phyloP scores from a whole-genome alignment of 2,329 filamentous ascomycete species.

The Botryotinia globosa region DNA sequence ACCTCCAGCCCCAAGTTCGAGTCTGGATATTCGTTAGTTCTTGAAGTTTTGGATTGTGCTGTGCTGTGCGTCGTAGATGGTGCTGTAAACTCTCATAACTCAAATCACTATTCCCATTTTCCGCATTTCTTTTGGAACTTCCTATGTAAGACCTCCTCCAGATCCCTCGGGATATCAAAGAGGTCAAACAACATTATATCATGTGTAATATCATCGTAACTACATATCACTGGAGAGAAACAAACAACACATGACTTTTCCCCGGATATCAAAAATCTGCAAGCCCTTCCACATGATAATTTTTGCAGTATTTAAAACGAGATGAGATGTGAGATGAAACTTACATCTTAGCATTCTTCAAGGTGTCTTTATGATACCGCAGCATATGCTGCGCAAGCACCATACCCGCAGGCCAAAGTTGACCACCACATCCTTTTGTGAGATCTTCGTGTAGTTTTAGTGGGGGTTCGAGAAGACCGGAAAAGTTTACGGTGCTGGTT shows the following conservation, averaged over 20 bases:
- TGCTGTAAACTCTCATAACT: background rate
- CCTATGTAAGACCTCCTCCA: background rate
- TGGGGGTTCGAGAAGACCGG: slow-evolving; percentile 66
- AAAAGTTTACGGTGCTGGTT: slow-evolving; percentile 60
- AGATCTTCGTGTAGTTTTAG: slow-evolving; percentile 83
- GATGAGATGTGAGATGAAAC: slow-evolving; percentile 16
- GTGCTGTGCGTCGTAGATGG: background rate
- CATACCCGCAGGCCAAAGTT: slow-evolving; percentile 93
- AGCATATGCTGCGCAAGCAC: slow-evolving; percentile 84
- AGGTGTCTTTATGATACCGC: slow-evolving; percentile 61
- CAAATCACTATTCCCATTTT: background rate
- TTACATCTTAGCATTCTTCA: slow-evolving; percentile 70
- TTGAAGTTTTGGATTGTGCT: background rate
- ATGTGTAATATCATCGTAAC: background rate
- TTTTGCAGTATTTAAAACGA: background rate
- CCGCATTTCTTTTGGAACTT: background rate
- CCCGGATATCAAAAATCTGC: background rate
- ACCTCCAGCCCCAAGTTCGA: slow-evolving; percentile 89
- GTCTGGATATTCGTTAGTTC: slow-evolving; percentile 48
- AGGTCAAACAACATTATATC: background rate
- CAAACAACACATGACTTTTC: background rate
- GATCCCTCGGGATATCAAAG: background rate
- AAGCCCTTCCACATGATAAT: background rate
- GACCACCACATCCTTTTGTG: slow-evolving; percentile 83
- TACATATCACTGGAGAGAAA: background rate